phyloP scores from a whole-genome alignment of 2,329 filamentous ascomycete species.

The Phialemonium atrogriseum region DNA sequence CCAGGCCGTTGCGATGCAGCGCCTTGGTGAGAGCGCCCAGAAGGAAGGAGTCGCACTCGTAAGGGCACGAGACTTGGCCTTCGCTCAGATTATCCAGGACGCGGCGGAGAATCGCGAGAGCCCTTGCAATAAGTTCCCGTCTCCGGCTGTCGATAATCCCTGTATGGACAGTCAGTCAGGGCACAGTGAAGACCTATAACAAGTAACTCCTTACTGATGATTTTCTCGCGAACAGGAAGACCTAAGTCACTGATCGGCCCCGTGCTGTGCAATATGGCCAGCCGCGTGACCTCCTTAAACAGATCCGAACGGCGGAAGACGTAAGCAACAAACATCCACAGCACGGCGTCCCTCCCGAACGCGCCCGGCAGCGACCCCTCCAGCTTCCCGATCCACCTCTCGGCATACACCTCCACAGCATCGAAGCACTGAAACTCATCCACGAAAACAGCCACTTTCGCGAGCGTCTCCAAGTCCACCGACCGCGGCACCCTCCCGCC shows the following conservation, averaged over 20 bases:
- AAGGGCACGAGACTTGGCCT: no score
- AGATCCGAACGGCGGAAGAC: constrained; percentile 19
- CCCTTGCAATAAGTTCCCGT: no score
- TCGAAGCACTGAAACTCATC: neutral
- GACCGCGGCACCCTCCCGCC: neutral
- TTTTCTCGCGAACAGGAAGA: constrained; percentile 20
- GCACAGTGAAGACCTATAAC: no score
- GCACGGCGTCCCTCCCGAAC: constrained; percentile 15
- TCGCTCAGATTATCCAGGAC: no score
- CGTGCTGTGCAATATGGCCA: constrained; percentile 15
- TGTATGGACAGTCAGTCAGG: no score
- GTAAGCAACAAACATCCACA: constrained; percentile 22
- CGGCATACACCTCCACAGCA: neutral
- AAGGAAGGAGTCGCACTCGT: no score
- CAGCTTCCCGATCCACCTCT: neutral
- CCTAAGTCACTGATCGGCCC: constrained; percentile 16
- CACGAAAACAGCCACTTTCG: neutral
- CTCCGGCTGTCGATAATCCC: no score
- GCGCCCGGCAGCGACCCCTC: constrained; percentile 6
- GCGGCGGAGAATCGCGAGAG: no score
- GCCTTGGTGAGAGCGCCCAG: no score
- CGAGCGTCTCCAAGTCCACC: neutral
- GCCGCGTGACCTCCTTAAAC: constrained; percentile 17
- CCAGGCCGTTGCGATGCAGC: no score
- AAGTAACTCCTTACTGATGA: constrained; percentile 19